Evolutionary conservation across 139 green algal species (phyloP).

Genomic region (Raphidocelis subcapitata): DNA sequence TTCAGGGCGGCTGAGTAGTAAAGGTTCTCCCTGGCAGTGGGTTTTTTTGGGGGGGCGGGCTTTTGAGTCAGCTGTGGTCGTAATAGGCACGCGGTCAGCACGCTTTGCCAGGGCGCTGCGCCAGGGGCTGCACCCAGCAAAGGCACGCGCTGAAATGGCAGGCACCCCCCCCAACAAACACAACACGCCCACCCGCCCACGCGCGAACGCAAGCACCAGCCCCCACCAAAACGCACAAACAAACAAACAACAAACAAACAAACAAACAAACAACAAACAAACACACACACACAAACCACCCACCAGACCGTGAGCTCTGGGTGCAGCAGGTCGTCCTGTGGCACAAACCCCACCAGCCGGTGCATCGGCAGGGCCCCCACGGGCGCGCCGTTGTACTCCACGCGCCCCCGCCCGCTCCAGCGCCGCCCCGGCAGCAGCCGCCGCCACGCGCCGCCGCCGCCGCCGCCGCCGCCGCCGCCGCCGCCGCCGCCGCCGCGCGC

Average conservation of each 20-base stretch:
- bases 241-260: no score
- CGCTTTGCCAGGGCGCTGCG: no score
- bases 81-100: background rate
- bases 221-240: no score
- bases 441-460: background rate
- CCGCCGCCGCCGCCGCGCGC: background rate
- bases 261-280: no score
- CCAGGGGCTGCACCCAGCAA: no score
- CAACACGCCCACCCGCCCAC: no score
- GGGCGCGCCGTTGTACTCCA: background rate
- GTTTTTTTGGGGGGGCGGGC: no score
- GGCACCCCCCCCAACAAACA: no score
- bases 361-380: background rate
- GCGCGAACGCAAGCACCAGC: no score
- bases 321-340: constrained; percentile 79
- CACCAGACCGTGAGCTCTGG: constrained; percentile 53
- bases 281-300: background rate
- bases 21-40: background rate
- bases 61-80: no score
- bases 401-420: background rate
- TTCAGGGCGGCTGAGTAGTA: background rate
- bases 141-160: no score
- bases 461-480: background rate
- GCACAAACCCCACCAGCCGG: constrained; percentile 65
- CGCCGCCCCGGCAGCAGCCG: no score